Conservation (phyloP, 768 basidiomycete genomes). For the Sistotremastrum niveocremeum region DNA sequence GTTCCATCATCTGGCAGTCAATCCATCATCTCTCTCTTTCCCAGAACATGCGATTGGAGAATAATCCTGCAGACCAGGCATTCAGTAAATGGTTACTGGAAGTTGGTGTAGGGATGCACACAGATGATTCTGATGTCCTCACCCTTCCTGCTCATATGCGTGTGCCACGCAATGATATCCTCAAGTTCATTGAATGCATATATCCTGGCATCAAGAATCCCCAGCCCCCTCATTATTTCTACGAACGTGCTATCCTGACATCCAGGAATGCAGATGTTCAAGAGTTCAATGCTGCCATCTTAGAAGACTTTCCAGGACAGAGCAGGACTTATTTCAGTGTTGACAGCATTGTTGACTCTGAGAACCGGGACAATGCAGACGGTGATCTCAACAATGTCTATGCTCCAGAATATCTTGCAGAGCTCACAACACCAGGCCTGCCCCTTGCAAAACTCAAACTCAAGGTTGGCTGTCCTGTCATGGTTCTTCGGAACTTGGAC, state of each 20-base stretch:
- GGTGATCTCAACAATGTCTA: constrained; percentile 14
- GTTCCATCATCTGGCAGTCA: constrained; percentile 25
- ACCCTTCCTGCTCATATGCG: constrained; percentile 17
- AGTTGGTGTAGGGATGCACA: constrained; percentile 20
- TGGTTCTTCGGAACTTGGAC: constrained; percentile 30
- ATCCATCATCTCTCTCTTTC: constrained; percentile 20
- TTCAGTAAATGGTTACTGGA: constrained; percentile 28
- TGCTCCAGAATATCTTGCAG: constrained; percentile 24
- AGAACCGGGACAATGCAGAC: constrained; percentile 7
- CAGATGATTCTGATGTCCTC: constrained; percentile 11
- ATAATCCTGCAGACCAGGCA: constrained; percentile 11
- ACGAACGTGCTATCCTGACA: constrained; percentile 22
- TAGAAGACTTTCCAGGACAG: constrained; percentile 10
- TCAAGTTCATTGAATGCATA: constrained; percentile 14
- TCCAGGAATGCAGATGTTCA: constrained; percentile 23
- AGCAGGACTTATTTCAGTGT: constrained; percentile 9
- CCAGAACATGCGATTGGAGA: constrained; percentile 29
- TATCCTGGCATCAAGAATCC: constrained; percentile 13
- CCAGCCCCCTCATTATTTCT: constrained; percentile 20
- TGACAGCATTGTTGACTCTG: constrained; percentile 11
- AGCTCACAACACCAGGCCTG: constrained; percentile 24
- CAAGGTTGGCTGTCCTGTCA: constrained; percentile 19
- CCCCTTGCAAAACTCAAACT: constrained; percentile 23
- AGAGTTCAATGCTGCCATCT: constrained; percentile 16
- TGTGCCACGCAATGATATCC: constrained; percentile 8